Base-by-base conservation (phyloP, 768 basidiomycete species). In the Suillus luteus region DNA sequence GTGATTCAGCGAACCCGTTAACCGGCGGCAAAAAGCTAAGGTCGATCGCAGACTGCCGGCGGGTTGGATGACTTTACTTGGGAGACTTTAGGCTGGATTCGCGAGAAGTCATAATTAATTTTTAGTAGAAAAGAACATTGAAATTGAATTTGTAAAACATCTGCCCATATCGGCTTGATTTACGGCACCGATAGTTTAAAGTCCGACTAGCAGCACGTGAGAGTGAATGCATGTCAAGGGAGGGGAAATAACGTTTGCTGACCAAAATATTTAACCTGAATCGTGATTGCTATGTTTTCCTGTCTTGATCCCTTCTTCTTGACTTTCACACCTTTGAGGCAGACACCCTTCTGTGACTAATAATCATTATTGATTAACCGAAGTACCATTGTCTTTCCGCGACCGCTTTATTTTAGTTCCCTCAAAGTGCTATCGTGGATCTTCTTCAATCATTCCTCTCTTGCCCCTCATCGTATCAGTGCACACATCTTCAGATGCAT, bases 401-500 rank as follows among this genome's bases (percentile, higher is more conserved):
- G n/a, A 43, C 59, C 15, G 5, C 33, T 22, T 65, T 60, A 62
- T 68, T 69, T 63, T 69, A 65, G 68, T n/a, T 19, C 68, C 15
- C 66, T 59, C 66, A 19, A 63, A 61, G 60, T 51, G 48, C 63
- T 43, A 65, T 66, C 65, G 27, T 64, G 35, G 37, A 61, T 57
- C 62, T 58, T 57, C 64, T 31, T 63, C 15, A 33, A 52, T 52
- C 51, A 52, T 59, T 62, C 24, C 40, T 37, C 46, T 38, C 64
- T 57, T 33, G 19, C 40, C 52, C 19, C 52, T 54, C 62, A 44
- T 19, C 52, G 33, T n/a, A 33, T 59, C 57, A n/a, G 33, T 19
- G 31, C 27, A 35, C 44, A 43, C 44, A 17, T 14, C 11, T n/a
- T 33, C 52, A 52, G 61, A 76, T 70, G 70, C 69, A 72, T 55